Evolutionary conservation across 352 stramenopile species (phyloP).

Genomic region (Saprolegnia parasitica): DNA sequence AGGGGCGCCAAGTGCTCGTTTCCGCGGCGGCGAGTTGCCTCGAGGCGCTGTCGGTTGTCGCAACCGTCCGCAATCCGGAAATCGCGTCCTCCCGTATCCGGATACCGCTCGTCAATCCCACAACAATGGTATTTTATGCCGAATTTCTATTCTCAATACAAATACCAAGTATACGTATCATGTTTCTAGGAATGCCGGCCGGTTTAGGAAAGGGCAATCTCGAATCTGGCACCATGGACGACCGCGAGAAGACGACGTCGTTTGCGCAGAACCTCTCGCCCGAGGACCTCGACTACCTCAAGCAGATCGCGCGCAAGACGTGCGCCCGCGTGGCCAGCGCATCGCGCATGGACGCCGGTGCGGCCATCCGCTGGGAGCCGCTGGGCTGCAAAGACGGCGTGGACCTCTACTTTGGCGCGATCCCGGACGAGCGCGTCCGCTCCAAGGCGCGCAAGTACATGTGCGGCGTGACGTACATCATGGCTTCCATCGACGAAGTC

Average conservation of each 20-base stretch:
- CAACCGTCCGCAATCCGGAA: too few species aligned
- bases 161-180: constrained; percentile 16
- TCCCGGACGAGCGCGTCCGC: not conserved
- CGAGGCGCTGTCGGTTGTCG: too few species aligned
- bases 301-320: constrained; percentile 26
- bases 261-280: constrained; percentile 22
- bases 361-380: constrained; percentile 19
- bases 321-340: constrained; percentile 25
- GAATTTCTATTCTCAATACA: not conserved
- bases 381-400: constrained; percentile 26
- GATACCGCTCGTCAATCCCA: too few species aligned
- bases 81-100: too few species aligned
- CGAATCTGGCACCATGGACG: not conserved
- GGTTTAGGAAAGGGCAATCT: too few species aligned
- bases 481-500: constrained; percentile 15
- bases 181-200: not conserved
- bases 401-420: constrained; percentile 22
- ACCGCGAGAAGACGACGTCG: constrained; percentile 5
- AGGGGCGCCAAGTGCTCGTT: too few species aligned
- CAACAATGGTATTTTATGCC: not conserved
- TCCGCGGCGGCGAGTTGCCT: too few species aligned
- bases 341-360: constrained; percentile 16
- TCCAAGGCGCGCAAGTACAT: constrained; percentile 23
- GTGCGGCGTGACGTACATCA: constrained; percentile 23
- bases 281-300: constrained; percentile 26